A percentile compares a stretch with the other conserved stretches of the same genome.
Evolutionary conservation across 2,329 filamentous ascomycete genomes (phyloP).

Genomic region (Grosmannia serpens): DNA sequence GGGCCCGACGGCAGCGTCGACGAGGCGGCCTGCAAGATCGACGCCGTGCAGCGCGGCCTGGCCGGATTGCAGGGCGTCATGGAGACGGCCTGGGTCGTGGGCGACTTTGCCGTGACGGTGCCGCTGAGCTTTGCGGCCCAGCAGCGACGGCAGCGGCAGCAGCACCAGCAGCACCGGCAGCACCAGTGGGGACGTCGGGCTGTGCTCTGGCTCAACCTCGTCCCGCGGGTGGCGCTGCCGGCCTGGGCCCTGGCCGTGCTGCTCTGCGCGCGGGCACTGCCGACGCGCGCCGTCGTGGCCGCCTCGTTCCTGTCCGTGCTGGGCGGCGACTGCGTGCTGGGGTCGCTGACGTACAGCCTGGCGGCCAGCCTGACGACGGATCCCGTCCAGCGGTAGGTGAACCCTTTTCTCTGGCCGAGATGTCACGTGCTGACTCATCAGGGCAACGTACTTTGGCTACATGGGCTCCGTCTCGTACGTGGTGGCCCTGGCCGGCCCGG

Average conservation of each 20-base stretch:
- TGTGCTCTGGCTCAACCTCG: conserved; percentile 32
- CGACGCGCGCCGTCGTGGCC: conserved; percentile 26
- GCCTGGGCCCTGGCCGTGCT: conserved; percentile 28
- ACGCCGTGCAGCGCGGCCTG: conserved; percentile 36
- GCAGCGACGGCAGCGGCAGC: neutral
- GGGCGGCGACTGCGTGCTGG: conserved; percentile 39
- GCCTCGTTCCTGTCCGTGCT: conserved; percentile 32
- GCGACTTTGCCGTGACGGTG: conserved; percentile 38
- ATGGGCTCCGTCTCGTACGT: conserved; percentile 37
- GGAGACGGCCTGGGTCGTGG: conserved; percentile 37
- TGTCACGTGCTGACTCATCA: conserved; percentile 7
- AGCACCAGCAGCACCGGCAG: too few relatives aligned
- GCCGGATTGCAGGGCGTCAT: conserved; percentile 40
- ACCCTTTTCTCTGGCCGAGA: neutral
- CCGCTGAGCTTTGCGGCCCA: conserved; percentile 34
- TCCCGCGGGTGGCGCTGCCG: conserved; percentile 28
- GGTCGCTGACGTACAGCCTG: conserved; percentile 35
- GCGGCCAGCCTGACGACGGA: conserved; percentile 33
- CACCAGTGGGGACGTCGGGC: conserved; percentile 24
- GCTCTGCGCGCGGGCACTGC: conserved; percentile 24
- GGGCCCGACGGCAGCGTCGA: conserved; percentile 28
- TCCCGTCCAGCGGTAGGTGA: conserved; percentile 21
- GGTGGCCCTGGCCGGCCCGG: conserved; percentile 33
- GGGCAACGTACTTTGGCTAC: conserved; percentile 38
- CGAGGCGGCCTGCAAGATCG: conserved; percentile 42